Evolutionary conservation across 2,329 filamentous ascomycete species (phyloP).

Genomic region (Penicillium sp.): DNA sequence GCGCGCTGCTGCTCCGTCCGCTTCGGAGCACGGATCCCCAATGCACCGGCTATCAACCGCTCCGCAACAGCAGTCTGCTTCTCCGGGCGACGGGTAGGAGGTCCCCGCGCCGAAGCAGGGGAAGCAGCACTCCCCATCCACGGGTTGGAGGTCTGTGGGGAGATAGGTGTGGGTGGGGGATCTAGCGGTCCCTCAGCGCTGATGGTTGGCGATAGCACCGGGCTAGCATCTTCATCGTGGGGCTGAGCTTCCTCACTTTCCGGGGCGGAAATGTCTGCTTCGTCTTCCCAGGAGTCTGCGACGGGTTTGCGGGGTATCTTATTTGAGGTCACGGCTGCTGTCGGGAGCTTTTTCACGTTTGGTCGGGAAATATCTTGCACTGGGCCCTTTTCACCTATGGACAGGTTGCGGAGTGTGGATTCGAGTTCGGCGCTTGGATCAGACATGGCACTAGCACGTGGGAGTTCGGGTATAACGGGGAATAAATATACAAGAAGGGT

Average conservation of each 20-base stretch:
- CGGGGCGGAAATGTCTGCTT: constrained; percentile 53
- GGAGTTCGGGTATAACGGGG: background rate
- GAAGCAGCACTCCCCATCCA: constrained; percentile 18
- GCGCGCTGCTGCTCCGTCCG: constrained; percentile 85
- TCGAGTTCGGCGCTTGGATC: constrained; percentile 31
- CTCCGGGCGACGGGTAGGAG: constrained; percentile 61
- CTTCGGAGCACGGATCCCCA: constrained; percentile 77
- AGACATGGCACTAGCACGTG: constrained; percentile 19
- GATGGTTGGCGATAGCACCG: constrained; percentile 28
- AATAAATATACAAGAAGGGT: background rate
- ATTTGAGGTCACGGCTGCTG: background rate
- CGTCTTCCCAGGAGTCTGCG: constrained; percentile 77
- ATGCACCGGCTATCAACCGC: constrained; percentile 81
- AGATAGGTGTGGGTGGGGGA: constrained; percentile 68
- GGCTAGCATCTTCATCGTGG: constrained; percentile 29
- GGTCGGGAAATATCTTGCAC: constrained; percentile 31
- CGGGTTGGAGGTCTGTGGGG: constrained; percentile 45
- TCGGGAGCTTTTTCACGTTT: constrained; percentile 6
- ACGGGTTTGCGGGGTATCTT: constrained; percentile 37
- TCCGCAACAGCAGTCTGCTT: constrained; percentile 92
- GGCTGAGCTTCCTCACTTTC: constrained; percentile 32
- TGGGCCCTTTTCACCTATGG: constrained; percentile 32
- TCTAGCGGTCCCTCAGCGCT: constrained; percentile 43
- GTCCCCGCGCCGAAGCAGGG: constrained; percentile 17
- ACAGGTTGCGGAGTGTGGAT: constrained; percentile 33